Base-by-base conservation (phyloP, 306 rosid species). In the Vigna mungo region DNA sequence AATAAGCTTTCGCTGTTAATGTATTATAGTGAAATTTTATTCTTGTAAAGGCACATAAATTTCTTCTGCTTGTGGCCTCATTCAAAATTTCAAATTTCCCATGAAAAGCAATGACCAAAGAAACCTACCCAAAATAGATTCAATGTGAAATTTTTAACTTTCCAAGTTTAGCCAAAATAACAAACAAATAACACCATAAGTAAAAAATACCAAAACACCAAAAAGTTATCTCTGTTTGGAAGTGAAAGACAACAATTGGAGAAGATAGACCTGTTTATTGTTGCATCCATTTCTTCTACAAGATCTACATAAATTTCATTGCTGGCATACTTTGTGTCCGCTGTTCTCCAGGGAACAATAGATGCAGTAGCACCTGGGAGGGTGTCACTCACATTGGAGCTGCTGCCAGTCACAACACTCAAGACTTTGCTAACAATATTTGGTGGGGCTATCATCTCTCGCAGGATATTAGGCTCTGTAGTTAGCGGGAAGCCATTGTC, bases 401-500 rank as follows among this genome's bases (percentile, higher is more conserved):
- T 92, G 84, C 73, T 92, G 62, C 98, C 98, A 51, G 96, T 95
- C 84, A 95, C 96, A 39, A 95, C 93, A 44, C 97, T 92, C 89
- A 95, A 86, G 64, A 95, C 83, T 83, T 92, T 92, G 89, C 94
- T 89, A 75, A 92, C 97, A 73, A 92, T 85, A 83, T 87, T 95
- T 43, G 98, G 98, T 32, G 90, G 97, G 77, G 97, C 96, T 84
- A 95, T 95, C 93, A 95, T 92, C 83, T 90, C 99, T 83, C 87
- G 90, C 80, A 95, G 84, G 81, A 95, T 86, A 76, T 92, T 90
- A 46, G 90, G 99, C 72, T 95, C 99, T 13, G 99, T 92, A 27
- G 96, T 92, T 85, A 95, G 91, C 7, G 97, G 97, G 90, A 92
- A 95, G 66, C 99, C 99, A 68, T 92, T 95, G 96, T 95, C 99